These are phyloP conservation scores for Avena sativa DNA, from an alignment of 176 grass and related monocot species.

Conservation along the genomic window DNA sequence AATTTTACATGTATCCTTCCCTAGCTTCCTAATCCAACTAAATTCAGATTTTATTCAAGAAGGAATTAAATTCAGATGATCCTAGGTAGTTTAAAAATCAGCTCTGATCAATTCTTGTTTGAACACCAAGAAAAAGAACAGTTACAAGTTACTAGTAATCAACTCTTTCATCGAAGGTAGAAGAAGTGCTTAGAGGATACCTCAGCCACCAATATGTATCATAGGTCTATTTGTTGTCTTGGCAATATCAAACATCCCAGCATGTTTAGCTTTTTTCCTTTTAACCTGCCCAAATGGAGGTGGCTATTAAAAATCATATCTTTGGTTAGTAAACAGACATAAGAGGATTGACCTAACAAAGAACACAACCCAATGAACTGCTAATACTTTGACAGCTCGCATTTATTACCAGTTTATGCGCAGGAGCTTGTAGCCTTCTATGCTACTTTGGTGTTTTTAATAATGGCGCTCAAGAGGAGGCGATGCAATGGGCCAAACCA, in stretches of 20 bases:
- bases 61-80: background rate
- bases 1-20: background rate
- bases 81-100: background rate
- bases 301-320: constrained; percentile 8
- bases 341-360: background rate
- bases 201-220: constrained; percentile 93
- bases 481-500: too few species aligned
- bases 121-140: background rate
- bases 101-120: background rate
- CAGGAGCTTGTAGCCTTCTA: background rate
- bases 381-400: background rate
- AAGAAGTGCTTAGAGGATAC: constrained; percentile 22
- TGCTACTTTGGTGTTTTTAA: background rate
- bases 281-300: constrained; percentile 62
- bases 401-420: background rate
- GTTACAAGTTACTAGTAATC: background rate
- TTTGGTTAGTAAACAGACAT: constrained; percentile 11
- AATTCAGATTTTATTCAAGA: too few species aligned
- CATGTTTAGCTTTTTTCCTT: constrained; percentile 94
- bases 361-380: background rate
- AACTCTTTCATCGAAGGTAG: background rate
- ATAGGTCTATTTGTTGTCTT: constrained; percentile 57
- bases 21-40: background rate
- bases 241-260: too few species aligned
- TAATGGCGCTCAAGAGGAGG: too few species aligned